A percentile compares a stretch with the other conserved stretches of the same genome.
phyloP scores from a whole-genome alignment of 2,329 filamentous ascomycete species.

The Balansia obtecta region DNA sequence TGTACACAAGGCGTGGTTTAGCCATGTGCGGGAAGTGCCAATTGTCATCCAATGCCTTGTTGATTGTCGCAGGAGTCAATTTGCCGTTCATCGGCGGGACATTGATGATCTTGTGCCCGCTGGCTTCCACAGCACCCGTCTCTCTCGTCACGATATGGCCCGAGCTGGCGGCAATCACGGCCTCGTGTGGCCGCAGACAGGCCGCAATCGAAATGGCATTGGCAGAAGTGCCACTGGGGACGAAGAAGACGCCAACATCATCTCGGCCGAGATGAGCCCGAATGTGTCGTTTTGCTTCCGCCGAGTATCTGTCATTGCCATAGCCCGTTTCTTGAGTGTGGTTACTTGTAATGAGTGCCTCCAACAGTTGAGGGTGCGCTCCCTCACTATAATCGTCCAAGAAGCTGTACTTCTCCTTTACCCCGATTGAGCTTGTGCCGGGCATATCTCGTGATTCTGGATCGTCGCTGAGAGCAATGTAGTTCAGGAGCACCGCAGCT shows the following conservation, averaged over 20 bases:
- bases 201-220: constrained; percentile 40
- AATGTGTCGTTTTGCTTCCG: constrained; percentile 28
- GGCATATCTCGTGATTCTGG: constrained; percentile 5
- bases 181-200: constrained; percentile 36
- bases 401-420: constrained; percentile 27
- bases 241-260: constrained; percentile 36
- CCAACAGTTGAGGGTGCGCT: constrained; percentile 34
- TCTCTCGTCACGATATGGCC: constrained; percentile 38
- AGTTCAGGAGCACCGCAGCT: neutral
- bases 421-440: constrained; percentile 2
- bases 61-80: constrained; percentile 29
- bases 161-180: constrained; percentile 35
- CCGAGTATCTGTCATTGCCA: constrained; percentile 31
- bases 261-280: constrained; percentile 22
- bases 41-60: constrained; percentile 31
- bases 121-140: constrained; percentile 37
- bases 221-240: constrained; percentile 38
- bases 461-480: no score
- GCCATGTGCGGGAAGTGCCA: constrained; percentile 40
- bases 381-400: constrained; percentile 40
- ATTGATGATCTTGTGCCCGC: constrained; percentile 38
- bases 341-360: constrained; percentile 32
- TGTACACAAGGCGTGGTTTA: constrained; percentile 36
- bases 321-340: constrained; percentile 33
- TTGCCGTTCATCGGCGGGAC: constrained; percentile 33